phyloP scores from a whole-genome alignment of 31 red algal species.

The Odonthalia washingtoniensis region DNA sequence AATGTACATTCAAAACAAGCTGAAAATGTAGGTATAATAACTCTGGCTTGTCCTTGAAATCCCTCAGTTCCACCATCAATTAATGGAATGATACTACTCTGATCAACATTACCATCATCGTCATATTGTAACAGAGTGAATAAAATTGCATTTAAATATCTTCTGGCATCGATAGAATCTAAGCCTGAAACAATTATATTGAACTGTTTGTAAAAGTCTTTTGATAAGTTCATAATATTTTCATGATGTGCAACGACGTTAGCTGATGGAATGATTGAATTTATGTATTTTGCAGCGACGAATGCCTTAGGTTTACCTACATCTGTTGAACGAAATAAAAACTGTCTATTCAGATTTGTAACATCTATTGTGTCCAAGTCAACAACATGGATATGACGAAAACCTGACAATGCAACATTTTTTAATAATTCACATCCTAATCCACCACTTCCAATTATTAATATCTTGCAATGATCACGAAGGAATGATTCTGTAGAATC shows the following conservation, averaged over 20 bases:
- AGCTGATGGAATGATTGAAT: conserved; percentile 53
- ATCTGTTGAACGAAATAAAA: conserved; percentile 86
- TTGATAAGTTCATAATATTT: conserved; percentile 76
- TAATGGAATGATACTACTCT: conserved; percentile 79
- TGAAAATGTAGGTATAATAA: conserved; percentile 85
- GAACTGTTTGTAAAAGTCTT: conserved; percentile 91
- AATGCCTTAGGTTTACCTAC: conserved; percentile 90
- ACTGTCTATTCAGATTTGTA: conserved; percentile 99
- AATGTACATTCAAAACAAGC: conserved; percentile 98
- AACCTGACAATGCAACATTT: conserved; percentile 84
- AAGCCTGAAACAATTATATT: conserved; percentile 93
- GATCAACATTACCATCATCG: conserved; percentile 42
- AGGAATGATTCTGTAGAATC: conserved; percentile 62
- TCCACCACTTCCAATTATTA: conserved; percentile 95
- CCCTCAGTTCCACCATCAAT: conserved; percentile 99
- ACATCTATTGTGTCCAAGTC: conserved; percentile 97
- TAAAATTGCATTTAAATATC: conserved; percentile 91
- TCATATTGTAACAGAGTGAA: conserved; percentile 75
- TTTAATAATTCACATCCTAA: conserved; percentile 95
- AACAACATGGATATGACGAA: conserved; percentile 90
- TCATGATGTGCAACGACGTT: conserved; percentile 79
- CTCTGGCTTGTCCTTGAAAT: conserved; percentile 92
- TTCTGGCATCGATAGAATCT: conserved; percentile 95
- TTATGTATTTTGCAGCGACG: conserved; percentile 82
- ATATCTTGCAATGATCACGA: conserved; percentile 74